Percentiles rank a stretch among this genome's conserved stretches.
phyloP scores from a whole-genome alignment of 2,329 filamentous ascomycete genomes.

The Aspergillus viridinutans region DNA sequence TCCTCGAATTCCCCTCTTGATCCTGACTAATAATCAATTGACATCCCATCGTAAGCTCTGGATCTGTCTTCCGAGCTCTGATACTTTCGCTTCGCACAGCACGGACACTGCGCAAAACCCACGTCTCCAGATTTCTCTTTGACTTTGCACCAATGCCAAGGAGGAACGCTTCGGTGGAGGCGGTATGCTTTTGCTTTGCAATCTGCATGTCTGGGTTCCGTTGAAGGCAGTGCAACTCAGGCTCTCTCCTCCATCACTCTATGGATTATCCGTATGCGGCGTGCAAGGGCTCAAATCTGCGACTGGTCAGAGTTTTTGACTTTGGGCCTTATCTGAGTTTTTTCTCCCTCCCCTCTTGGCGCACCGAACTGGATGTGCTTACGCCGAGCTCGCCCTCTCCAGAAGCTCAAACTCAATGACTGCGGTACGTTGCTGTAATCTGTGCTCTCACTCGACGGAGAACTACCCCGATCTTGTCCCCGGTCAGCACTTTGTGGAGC shows the following conservation, averaged over 20 bases:
- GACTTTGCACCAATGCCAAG: not conserved
- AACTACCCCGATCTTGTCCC: not conserved
- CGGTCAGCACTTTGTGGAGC: not conserved
- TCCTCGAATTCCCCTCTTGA: not conserved
- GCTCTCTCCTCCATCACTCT: not conserved
- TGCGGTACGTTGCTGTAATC: not conserved
- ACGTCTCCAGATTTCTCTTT: not conserved
- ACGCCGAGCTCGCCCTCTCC: not conserved
- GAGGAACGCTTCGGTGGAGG: not conserved
- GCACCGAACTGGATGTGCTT: not conserved
- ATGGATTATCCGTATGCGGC: not conserved
- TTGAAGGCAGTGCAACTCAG: not conserved
- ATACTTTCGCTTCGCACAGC: not conserved
- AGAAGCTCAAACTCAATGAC: not conserved
- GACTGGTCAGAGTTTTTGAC: not conserved
- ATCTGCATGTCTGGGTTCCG: not conserved
- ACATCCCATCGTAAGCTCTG: not conserved
- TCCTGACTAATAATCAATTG: too few relatives aligned
- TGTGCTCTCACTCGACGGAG: not conserved
- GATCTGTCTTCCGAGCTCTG: not conserved
- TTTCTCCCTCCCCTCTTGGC: not conserved
- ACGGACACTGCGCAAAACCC: not conserved
- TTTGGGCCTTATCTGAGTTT: not conserved
- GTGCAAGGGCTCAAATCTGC: not conserved
- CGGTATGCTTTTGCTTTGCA: not conserved